phyloP scores from a whole-genome alignment of 129 eudicot genomes.

The Logfia minima region DNA sequence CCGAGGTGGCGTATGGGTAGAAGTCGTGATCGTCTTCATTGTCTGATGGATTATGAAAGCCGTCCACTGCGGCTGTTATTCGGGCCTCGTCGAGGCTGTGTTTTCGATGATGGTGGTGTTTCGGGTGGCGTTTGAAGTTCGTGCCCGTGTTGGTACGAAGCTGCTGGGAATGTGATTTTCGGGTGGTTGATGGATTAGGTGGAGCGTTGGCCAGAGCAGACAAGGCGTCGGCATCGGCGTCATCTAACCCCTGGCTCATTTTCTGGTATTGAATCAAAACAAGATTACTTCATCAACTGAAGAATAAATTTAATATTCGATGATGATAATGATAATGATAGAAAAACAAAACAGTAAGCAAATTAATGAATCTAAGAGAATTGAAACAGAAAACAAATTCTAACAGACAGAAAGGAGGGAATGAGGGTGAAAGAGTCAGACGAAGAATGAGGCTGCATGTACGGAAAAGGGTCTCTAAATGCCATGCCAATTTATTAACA shows the following conservation, averaged over 20 bases:
- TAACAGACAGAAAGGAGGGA: not conserved
- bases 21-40: conserved; percentile 43
- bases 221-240: conserved; percentile 59
- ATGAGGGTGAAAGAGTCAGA: conserved; percentile 31
- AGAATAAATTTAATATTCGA: not conserved
- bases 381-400: conserved; percentile 21
- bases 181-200: conserved; percentile 40
- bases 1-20: conserved; percentile 45
- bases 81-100: conserved; percentile 78
- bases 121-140: conserved; percentile 44
- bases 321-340: not conserved
- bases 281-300: conserved; percentile 10
- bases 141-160: conserved; percentile 77
- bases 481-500: conserved; percentile 33
- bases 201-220: conserved; percentile 52
- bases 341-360: not conserved
- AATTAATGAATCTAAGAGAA: conserved; percentile 4
- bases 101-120: conserved; percentile 47
- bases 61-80: conserved; percentile 30
- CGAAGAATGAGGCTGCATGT: conserved; percentile 30
- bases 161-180: conserved; percentile 57
- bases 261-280: not conserved
- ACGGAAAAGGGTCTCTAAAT: conserved; percentile 31
- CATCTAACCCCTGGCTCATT: conserved; percentile 50
- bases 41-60: conserved; percentile 36